Evolutionary conservation across 2,329 filamentous ascomycete genomes (phyloP).

Genomic region (Rhynchosporium graminicola): DNA sequence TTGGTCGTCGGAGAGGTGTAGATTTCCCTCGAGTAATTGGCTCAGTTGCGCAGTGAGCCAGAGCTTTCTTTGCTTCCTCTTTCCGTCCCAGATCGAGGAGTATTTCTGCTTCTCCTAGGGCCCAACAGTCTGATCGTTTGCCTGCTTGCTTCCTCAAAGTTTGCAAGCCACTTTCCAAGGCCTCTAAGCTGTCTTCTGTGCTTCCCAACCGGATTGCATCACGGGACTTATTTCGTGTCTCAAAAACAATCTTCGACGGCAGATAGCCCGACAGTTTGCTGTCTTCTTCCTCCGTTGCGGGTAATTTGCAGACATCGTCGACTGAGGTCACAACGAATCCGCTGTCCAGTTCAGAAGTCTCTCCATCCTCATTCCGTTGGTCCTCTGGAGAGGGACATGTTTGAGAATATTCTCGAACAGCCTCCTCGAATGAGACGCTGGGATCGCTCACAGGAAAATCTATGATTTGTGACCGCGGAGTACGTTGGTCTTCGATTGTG

Average conservation of each 20-base stretch:
- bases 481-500: conserved; percentile 3
- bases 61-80: conserved; percentile 4
- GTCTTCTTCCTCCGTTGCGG: conserved; percentile 4
- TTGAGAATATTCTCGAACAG: conserved; percentile 13
- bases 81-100: conserved; percentile 12
- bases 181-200: conserved; percentile 5
- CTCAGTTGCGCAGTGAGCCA: conserved; percentile 9
- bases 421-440: conserved; percentile 7
- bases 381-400: conserved; percentile 6
- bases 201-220: conserved; percentile 9
- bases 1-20: not conserved
- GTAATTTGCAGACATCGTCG: conserved; percentile 6
- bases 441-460: conserved; percentile 1
- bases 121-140: conserved; percentile 12
- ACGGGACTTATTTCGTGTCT: conserved; percentile 11
- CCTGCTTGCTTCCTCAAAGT: conserved; percentile 9
- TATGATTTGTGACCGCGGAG: not conserved
- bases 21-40: not conserved
- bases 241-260: conserved; percentile 11
- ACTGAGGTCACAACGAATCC: conserved; percentile 6
- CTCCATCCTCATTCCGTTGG: not conserved
- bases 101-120: conserved; percentile 15
- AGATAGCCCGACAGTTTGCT: conserved; percentile 9
- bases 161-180: conserved; percentile 9
- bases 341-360: conserved; percentile 10